Conservation (phyloP, 129 eudicot genomes). For the Helianthus tuberosus region DNA sequence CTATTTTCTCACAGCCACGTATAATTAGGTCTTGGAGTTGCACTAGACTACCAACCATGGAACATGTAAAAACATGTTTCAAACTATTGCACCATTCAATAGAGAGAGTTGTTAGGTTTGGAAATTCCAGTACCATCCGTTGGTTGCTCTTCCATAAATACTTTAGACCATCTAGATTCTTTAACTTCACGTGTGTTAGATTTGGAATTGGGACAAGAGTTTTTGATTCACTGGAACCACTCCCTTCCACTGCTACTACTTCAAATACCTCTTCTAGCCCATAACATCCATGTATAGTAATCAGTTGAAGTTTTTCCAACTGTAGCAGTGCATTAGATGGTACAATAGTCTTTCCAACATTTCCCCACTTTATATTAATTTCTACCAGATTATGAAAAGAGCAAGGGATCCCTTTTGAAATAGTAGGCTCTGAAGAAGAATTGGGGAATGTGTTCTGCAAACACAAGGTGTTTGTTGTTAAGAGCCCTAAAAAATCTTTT, state of each 20-base stretch:
- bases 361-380: not conserved
- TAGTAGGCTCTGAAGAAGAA: too few relatives aligned
- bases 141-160: slow-evolving; percentile 4
- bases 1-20: not conserved
- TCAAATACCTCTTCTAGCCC: not conserved
- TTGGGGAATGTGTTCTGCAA: too few relatives aligned
- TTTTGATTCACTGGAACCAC: not conserved
- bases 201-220: not conserved
- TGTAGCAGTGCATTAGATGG: not conserved
- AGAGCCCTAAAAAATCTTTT: too few relatives aligned
- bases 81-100: too few relatives aligned
- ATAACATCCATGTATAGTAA: accelerated
- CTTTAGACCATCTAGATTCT: not conserved
- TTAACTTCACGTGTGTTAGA: not conserved
- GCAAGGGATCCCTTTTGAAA: too few relatives aligned
- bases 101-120: slow-evolving; percentile 1
- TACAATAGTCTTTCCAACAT: not conserved
- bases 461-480: too few relatives aligned
- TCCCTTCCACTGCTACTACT: not conserved
- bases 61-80: not conserved
- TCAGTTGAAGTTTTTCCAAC: not conserved
- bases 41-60: slow-evolving; percentile 4
- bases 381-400: not conserved
- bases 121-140: not conserved
- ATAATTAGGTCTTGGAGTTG: not conserved